A percentile compares a stretch with the other conserved stretches of the same genome.
Evolutionary conservation across 208 protist species (phyloP).

Genomic region (Acanthamoeba lenticulata): DNA sequence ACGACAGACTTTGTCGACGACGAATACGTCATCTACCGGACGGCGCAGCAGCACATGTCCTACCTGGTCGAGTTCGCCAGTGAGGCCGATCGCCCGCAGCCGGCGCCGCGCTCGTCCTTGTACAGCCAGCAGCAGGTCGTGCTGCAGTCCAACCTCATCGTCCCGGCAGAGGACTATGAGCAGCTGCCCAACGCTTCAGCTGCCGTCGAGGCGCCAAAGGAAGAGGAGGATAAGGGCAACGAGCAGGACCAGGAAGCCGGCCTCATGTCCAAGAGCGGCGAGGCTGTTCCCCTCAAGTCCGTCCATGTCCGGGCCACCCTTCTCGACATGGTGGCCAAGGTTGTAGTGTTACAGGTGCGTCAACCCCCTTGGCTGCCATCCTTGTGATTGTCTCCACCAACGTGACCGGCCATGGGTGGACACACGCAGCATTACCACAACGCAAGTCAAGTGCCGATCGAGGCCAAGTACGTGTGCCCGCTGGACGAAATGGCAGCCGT

Average conservation of each 20-base stretch:
- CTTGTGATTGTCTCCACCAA: no score
- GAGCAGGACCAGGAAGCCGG: not conserved
- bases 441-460: not conserved
- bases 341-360: constrained; percentile 43
- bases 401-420: no score
- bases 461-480: constrained; percentile 83
- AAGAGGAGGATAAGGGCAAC: not conserved
- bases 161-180: not conserved
- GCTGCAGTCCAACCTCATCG: not conserved
- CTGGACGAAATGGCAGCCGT: constrained; percentile 85
- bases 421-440: constrained; percentile 77
- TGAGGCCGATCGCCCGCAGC: not conserved
- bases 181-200: not conserved
- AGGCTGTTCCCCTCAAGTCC: constrained; percentile 46
- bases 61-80: constrained; percentile 75
- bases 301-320: constrained; percentile 75
- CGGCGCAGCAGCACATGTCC: constrained; percentile 74
- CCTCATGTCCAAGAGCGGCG: not conserved
- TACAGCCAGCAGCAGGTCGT: not conserved
- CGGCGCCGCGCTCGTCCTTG: not conserved
- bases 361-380: no score
- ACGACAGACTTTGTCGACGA: constrained; percentile 70
- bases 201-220: not conserved
- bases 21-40: constrained; percentile 75
- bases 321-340: constrained; percentile 76